phyloP scores from a whole-genome alignment of 192 early-diverging fungal species.

The Entomortierella beljakovae region DNA sequence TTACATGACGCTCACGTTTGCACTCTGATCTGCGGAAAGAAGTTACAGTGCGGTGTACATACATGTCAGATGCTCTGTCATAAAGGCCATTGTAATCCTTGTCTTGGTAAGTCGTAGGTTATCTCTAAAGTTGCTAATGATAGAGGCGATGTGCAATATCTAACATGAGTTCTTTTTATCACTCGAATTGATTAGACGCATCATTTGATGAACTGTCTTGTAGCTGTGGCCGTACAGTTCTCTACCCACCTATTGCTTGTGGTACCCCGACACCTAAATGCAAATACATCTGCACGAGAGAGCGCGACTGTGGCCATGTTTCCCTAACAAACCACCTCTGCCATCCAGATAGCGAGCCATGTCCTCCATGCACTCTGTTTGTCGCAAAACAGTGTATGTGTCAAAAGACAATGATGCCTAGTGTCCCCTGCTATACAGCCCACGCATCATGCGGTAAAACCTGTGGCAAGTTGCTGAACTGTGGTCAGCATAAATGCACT shows the following conservation, averaged over 20 bases:
- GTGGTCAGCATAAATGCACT: conserved; percentile 83
- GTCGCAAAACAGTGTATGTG: conserved; percentile 80
- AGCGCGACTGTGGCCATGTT: conserved; percentile 82
- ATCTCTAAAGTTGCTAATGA: not conserved
- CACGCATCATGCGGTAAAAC: conserved; percentile 75
- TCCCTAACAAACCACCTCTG: conserved; percentile 83
- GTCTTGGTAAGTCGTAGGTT: conserved; percentile 70
- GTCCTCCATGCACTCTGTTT: conserved; percentile 92
- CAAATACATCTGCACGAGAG: conserved; percentile 75
- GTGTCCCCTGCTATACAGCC: conserved; percentile 84
- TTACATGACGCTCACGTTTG: conserved; percentile 69
- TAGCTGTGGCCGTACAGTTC: conserved; percentile 84
- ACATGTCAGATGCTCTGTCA: conserved; percentile 83
- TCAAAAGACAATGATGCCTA: conserved; percentile 80
- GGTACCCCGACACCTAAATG: conserved; percentile 82
- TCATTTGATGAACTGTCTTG: conserved; percentile 91
- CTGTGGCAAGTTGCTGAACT: conserved; percentile 65
- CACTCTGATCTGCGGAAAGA: conserved; percentile 75
- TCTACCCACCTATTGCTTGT: conserved; percentile 91
- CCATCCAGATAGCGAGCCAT: conserved; percentile 86
- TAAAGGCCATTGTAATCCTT: conserved; percentile 78
- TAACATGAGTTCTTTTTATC: not conserved
- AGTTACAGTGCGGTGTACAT: conserved; percentile 87
- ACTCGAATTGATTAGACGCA: conserved; percentile 54
- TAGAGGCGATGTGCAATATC: not conserved